Conservation (phyloP, 1,284 basidiomycete genomes). For the Papiliotrema laurentii region DNA sequence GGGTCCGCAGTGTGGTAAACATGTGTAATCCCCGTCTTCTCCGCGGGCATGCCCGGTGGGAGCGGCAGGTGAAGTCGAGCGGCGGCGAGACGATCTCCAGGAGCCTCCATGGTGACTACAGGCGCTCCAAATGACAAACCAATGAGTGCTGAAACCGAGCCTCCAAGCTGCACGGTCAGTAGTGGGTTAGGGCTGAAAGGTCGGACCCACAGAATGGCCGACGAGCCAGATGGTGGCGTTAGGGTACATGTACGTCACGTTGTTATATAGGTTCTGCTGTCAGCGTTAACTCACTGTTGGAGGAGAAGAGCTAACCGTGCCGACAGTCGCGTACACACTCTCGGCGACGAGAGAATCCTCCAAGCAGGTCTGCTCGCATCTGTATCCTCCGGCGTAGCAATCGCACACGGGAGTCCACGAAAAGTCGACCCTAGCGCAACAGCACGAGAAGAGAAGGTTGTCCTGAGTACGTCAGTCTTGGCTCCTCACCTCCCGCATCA, state of each 20-base stretch:
- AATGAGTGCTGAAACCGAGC: slow-evolving; percentile 77
- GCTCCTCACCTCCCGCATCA: neutral
- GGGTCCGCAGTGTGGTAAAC: slow-evolving; percentile 56
- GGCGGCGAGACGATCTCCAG: slow-evolving; percentile 84
- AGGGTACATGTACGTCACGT: slow-evolving; percentile 90
- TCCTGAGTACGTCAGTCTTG: slow-evolving; percentile 52
- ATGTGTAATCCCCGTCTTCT: slow-evolving; percentile 51
- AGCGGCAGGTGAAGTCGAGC: slow-evolving; percentile 78
- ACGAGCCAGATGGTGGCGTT: slow-evolving; percentile 87
- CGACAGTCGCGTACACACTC: slow-evolving; percentile 67
- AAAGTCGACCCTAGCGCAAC: slow-evolving; percentile 91
- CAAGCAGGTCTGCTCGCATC: slow-evolving; percentile 78
- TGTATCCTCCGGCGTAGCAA: slow-evolving; percentile 76
- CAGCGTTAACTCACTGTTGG: neutral
- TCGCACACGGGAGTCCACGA: slow-evolving; percentile 93
- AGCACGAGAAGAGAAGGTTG: slow-evolving; percentile 96
- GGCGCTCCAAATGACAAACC: slow-evolving; percentile 91
- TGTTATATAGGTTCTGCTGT: slow-evolving; percentile 80
- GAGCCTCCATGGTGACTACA: slow-evolving; percentile 83
- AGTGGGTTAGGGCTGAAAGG: neutral
- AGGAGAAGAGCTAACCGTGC: slow-evolving; percentile 54
- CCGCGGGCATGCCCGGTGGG: slow-evolving; percentile 49
- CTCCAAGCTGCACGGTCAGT: slow-evolving; percentile 58
- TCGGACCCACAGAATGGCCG: slow-evolving; percentile 66
- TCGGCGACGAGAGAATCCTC: slow-evolving; percentile 75